These are phyloP conservation scores for Hanseniaspora jakobsenii DNA, from an alignment of 805 yeast genomes.

Conservation along the genomic window DNA sequence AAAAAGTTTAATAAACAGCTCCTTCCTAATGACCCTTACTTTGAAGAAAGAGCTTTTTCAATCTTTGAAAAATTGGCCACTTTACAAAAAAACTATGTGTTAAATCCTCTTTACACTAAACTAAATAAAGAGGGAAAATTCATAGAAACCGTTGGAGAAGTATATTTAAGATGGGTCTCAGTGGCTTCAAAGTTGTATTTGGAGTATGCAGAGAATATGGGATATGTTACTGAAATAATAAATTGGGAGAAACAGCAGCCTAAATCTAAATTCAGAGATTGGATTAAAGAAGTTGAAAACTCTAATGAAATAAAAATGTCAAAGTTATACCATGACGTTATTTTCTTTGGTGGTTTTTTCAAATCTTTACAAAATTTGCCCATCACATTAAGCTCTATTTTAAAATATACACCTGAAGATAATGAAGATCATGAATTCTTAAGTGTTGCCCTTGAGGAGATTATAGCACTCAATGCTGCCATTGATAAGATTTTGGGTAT, in stretches of 20 bases:
- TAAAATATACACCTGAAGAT: conserved; percentile 36
- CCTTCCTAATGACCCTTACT: conserved; percentile 40
- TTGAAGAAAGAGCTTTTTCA: conserved; percentile 46
- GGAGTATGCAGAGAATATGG: conserved; percentile 49
- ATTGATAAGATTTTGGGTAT: conserved; percentile 52
- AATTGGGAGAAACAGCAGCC: conserved; percentile 34
- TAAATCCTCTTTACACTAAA: conserved; percentile 47
- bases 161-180: conserved; percentile 53
- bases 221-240: conserved; percentile 46
- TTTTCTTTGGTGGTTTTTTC: conserved; percentile 45
- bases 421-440: conserved; percentile 43
- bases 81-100: conserved; percentile 41
- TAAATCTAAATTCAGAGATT: conserved; percentile 38
- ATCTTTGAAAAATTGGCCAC: conserved; percentile 45
- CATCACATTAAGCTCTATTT: conserved; percentile 48
- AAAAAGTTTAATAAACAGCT: conserved; percentile 33
- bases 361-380: conserved; percentile 48
- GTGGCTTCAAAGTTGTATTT: conserved; percentile 44
- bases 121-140: conserved; percentile 54
- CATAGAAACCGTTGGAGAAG: conserved; percentile 49
- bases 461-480: conserved; percentile 42
- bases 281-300: conserved; percentile 45
- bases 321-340: conserved; percentile 40
- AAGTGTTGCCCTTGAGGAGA: conserved; percentile 41
- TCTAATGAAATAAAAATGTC: conserved; percentile 34